Base-by-base conservation (phyloP, 768 basidiomycete species). In the Agrocybe pediades region DNA sequence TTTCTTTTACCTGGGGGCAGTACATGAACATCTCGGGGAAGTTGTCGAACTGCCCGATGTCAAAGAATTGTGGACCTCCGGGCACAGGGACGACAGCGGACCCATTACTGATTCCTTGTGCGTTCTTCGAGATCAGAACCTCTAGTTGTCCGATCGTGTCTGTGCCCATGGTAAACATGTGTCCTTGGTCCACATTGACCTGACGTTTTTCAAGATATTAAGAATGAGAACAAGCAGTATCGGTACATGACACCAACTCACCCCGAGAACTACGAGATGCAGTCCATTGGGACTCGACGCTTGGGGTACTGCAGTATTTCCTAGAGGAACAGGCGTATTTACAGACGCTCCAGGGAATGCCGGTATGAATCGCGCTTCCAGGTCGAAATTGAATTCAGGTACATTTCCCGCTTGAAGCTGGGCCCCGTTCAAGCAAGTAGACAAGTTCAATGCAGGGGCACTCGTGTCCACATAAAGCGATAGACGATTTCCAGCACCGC, bases 401-500 rank as follows among this genome's bases (percentile, higher is more conserved):
- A 49, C 48, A 21, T 45, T 55, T 2, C 36, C 49, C 2, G 41
- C 15, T 21, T 55, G 54, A 2, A 55, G 46, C 16, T 55, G 54
- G 2, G 40, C 54, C 3, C 27, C 39, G 20, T 51, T 41, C 20
- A 51, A 33, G 30, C 49, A 51, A 4, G 25, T 43, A 20, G 40
- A 42, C 1, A 51, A 19, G 11, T 42, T 20, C 41, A 51, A 23
- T n/a, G 49, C 26, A 17, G 49, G 27, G 5, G 41, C 49, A 40
- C 48, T 49, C 13, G 48, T 49, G 19, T 41, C 48, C 15, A 39
- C 30, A 46, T 52, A 52, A 1, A 52, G 41, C 9, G 51, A 33
- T 8, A 88, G 70, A 16, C 74, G 78, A 65, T 71, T 64, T 2
- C 77, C 79, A 1, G 80, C 82, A 26, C 87, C 87, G 57, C 86